Evolutionary conservation across 176 grass and related monocot species (phyloP).

Genomic region (sorghum (Sorghum bicolor)): Sorghum_bicolor_NCBIv3 NC_012871.2:12372001-12372500

Average conservation of each 20-base stretch:
- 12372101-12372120: conserved; percentile 33
- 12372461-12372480: not conserved
- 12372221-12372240: conserved; percentile 16
- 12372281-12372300: conserved; percentile 14
- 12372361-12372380: conserved; percentile 45
- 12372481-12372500: not conserved
- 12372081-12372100: not conserved
- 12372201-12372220: not conserved
- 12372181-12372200: conserved; percentile 14
- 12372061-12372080: conserved; percentile 22
- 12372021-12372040: conserved; percentile 19
- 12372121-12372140: conserved; percentile 30
- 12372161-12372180: conserved; percentile 21
- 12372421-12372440: conserved; percentile 26
- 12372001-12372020: conserved; percentile 33
- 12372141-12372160: conserved; percentile 23
- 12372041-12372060: conserved; percentile 22
- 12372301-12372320: not conserved
- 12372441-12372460: conserved; percentile 29
- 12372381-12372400: conserved; percentile 20
- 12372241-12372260: conserved; percentile 8
- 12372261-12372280: conserved; percentile 21
- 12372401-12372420: conserved; percentile 3
- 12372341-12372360: conserved; percentile 46
- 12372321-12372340: conserved; percentile 12